Base-by-base conservation (phyloP, 768 basidiomycete species). In the Candolleomyces aberdarensis region DNA sequence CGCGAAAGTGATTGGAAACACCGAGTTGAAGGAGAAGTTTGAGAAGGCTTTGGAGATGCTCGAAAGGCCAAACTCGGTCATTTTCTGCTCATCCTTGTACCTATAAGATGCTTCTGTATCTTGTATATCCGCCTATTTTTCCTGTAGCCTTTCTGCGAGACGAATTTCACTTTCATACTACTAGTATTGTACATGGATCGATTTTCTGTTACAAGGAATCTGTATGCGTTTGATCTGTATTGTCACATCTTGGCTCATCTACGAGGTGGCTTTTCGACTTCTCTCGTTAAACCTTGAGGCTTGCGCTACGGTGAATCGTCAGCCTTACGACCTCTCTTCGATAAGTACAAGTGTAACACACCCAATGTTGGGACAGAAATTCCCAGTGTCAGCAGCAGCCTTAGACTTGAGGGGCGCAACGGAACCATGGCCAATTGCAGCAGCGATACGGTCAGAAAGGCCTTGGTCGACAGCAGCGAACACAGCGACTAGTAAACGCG, bases 1-100 rank as follows among this genome's bases (percentile, higher is more conserved):
- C 1, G 93, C 96, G 3, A 94, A 95, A 70, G 97, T 97, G 19
- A 98, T 98, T 64, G 97, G 97, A 11, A 98, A 98, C 73, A 82
- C 82, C 11, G 97, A 98, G 67, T 80, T 99, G 19, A 87, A 95
- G 75, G 87, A 95, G 67, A 97, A 95, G 74, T 98, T 99, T 69
- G 91, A 90, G 65, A 92, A 92, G 70, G 83, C 91, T 15, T 88
- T 91, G 0, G 94, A 95, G 75, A 88, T 96, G 91, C 86, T 98
- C 22, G 94, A 94, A 73, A 82, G 94, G 47, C 95, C 91, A 0
- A 96, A 95, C 71, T 95, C 93, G 0, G 94, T 98, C 62, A 94
- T 94, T 46, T 94, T 94, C 76, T 91, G 91, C 66, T 91, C 91
- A 26, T 92, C 90, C 3, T 68, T 94, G 75, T 94, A 94, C 74